phyloP scores from a whole-genome alignment of 805 yeast genomes.

The Ogataea saltuana region DNA sequence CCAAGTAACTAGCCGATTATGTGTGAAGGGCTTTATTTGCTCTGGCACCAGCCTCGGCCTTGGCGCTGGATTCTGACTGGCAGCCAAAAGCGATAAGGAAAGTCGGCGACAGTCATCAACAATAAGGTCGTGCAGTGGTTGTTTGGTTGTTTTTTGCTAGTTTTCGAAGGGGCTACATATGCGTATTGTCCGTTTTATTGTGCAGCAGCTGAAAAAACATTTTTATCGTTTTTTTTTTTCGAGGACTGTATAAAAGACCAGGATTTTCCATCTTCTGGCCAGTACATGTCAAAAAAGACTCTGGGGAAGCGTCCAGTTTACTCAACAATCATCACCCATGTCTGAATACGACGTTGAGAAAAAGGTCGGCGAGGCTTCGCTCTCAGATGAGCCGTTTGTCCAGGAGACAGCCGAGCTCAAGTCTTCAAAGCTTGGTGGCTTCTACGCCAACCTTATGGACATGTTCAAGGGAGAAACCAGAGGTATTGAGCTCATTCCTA shows the following conservation, averaged over 20 bases:
- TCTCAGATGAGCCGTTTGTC: constrained; percentile 26
- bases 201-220: neutral
- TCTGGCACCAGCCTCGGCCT: no score
- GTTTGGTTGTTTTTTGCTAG: neutral
- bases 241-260: neutral
- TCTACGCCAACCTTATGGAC: constrained; percentile 28
- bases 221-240: neutral
- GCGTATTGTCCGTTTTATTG: neutral
- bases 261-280: neutral
- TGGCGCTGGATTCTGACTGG: neutral
- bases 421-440: constrained; percentile 14
- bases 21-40: no score
- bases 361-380: constrained; percentile 24
- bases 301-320: neutral
- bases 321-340: constrained; percentile 7
- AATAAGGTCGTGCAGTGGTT: no score
- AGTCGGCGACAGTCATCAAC: no score
- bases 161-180: neutral
- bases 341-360: constrained; percentile 28
- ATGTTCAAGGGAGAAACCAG: constrained; percentile 54
- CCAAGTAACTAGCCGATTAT: no score
- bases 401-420: constrained; percentile 26
- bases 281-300: no score
- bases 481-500: constrained; percentile 82
- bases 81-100: no score